Base-by-base conservation (phyloP, 2,329 filamentous ascomycete species). In the Colletotrichum endophyticum region DNA sequence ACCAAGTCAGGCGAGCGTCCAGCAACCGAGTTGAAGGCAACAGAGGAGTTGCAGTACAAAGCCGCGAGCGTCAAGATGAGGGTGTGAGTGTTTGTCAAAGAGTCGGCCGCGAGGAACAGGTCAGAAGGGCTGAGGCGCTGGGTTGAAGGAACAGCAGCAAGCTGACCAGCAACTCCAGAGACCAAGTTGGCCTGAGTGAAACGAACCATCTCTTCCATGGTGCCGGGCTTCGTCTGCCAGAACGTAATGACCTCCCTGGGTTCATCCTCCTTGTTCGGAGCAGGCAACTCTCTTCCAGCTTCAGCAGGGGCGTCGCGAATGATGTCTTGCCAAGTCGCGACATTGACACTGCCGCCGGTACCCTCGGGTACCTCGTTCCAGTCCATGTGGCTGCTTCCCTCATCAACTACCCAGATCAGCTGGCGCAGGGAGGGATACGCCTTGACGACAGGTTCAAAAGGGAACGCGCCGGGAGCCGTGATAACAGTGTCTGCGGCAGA, bases 281-380 rank as follows among this genome's bases (percentile, higher is more conserved):
- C 85, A 2, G 95, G 95, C 15, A 98, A 88, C 25, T 95, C 91
- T 9, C 86, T 86, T 57, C 89, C 91, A 49, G 91, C 89, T 70
- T 87, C 88, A 32, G 87, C 85, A 22, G 92, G 91, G 78, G 90
- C 89, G 77, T 97, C 94, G 78, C 94, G 92, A 30, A 98, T 87
- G 70, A 99, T 91, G 76, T 98, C 95, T 81, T 98, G 95, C 96
- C 96, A 99, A 16, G 96, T 97, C n/a, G 93, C 91, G 19, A 98
- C 94, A 72, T 94, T 94, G 77, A 98, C 89, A 77, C 90, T 92
- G 73, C 94, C 91, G 19, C 94, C 94, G 73, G 94, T 93, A 68
- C 94, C 94, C 81, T 94, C 91, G 13, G 96, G 96, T 3, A 96
- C 92, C 82, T 96, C 95, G 80, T 95, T 96, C 96, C 96, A 99